These are phyloP conservation scores for Cordyceps pruinosa DNA, from an alignment of 2,329 filamentous ascomycete species.

Conservation along the genomic window DNA sequence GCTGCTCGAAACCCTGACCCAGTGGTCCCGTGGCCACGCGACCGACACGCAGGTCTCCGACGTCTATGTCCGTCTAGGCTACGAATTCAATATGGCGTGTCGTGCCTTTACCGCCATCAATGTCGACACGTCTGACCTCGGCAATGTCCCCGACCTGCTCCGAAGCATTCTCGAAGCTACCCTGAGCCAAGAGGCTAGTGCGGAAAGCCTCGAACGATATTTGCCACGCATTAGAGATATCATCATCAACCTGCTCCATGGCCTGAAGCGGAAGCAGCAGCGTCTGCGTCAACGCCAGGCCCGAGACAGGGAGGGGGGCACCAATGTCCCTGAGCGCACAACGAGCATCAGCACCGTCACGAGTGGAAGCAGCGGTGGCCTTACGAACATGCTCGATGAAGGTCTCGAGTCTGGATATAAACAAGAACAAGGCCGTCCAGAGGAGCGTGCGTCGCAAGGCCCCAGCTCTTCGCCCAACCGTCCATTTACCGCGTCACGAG, in stretches of 20 bases:
- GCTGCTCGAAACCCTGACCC: constrained; percentile 90
- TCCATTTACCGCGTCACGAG: constrained; percentile 40
- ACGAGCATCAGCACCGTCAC: constrained; percentile 53
- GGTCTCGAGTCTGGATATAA: constrained; percentile 49
- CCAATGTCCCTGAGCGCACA: constrained; percentile 40
- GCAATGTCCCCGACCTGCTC: constrained; percentile 87
- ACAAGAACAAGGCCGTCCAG: constrained; percentile 28
- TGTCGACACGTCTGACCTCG: constrained; percentile 88
- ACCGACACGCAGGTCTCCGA: constrained; percentile 95
- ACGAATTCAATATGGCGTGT: constrained; percentile 99
- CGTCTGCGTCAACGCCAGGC: constrained; percentile 63
- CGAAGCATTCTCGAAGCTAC: constrained; percentile 91
- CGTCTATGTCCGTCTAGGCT: constrained; percentile 93
- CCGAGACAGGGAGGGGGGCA: constrained; percentile 42
- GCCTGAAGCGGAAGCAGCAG: constrained; percentile 94
- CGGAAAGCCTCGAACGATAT: constrained; percentile 88
- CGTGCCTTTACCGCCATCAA: constrained; percentile 95
- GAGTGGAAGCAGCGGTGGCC: constrained; percentile 47
- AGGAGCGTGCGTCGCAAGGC: constrained; percentile 20
- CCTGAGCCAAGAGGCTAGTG: constrained; percentile 89
- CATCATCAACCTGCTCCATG: constrained; percentile 94
- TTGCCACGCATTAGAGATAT: constrained; percentile 93
- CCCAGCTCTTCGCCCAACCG: constrained; percentile 40
- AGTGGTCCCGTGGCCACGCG: constrained; percentile 91
- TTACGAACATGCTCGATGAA: constrained; percentile 54